A percentile compares a stretch with the other conserved stretches of the same genome.
phyloP scores from a whole-genome alignment of 257 asterid genomes.

The Nemophila menziesii region DNA sequence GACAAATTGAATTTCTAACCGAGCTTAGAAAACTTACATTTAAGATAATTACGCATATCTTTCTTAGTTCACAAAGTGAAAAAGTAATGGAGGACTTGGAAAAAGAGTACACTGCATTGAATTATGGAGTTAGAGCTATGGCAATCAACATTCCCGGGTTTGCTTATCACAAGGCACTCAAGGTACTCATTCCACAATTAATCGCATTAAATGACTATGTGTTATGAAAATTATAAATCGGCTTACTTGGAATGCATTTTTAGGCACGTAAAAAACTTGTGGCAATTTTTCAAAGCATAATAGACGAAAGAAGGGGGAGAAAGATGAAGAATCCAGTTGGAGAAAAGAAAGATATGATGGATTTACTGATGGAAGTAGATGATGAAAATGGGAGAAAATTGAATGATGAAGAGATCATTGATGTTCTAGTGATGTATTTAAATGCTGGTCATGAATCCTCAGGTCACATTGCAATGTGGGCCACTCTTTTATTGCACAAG shows the following conservation, averaged over 20 bases:
- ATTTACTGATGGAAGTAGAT: constrained; percentile 44
- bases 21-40: constrained; percentile 70
- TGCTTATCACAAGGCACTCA: constrained; percentile 66
- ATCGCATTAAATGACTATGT: no score
- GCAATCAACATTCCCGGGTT: constrained; percentile 81
- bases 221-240: no score
- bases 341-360: constrained; percentile 73
- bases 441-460: constrained; percentile 98
- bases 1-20: constrained; percentile 57
- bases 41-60: constrained; percentile 68
- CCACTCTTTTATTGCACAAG: constrained; percentile 48
- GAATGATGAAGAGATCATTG: constrained; percentile 78
- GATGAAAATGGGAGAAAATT: constrained; percentile 58
- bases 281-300: constrained; percentile 39
- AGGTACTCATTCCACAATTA: constrained; percentile 27
- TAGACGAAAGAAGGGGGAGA: constrained; percentile 41
- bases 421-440: constrained; percentile 71
- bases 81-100: constrained; percentile 58
- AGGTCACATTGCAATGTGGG: constrained; percentile 86
- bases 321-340: constrained; percentile 12
- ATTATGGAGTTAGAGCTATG: constrained; percentile 87
- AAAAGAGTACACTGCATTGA: constrained; percentile 63
- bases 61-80: constrained; percentile 63
- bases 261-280: constrained; percentile 81
- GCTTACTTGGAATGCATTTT: no score